Conservation (phyloP, 2,329 filamentous ascomycete genomes). For the Fusarium sp. region DNA sequence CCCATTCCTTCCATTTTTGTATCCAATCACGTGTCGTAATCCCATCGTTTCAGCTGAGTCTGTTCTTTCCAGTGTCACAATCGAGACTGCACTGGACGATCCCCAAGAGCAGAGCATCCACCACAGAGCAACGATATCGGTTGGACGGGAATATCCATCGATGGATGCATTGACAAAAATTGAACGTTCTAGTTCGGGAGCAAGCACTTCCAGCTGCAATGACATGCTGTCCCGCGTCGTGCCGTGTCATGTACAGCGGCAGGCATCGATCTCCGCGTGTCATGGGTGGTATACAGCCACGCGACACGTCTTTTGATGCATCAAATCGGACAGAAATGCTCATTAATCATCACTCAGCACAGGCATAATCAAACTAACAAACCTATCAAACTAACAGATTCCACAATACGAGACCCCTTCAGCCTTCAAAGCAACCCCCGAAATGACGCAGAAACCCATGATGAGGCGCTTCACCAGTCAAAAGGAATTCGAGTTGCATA, state of each 20-base stretch:
- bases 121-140: conserved; percentile 7
- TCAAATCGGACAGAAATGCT: not conserved
- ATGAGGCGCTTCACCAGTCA: not conserved
- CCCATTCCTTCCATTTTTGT: conserved; percentile 7
- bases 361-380: conserved; percentile 2
- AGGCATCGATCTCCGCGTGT: conserved; percentile 15
- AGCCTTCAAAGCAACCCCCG: not conserved
- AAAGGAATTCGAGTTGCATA: conserved; percentile 16
- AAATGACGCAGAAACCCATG: conserved; percentile 24
- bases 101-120: conserved; percentile 15
- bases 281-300: conserved; percentile 3
- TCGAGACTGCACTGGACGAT: conserved; percentile 20
- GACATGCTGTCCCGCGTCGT: conserved; percentile 19
- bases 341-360: not conserved
- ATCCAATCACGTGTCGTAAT: conserved; percentile 37
- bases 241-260: not conserved
- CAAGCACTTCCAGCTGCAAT: conserved; percentile 9
- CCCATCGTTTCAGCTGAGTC: conserved; percentile 40
- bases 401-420: not conserved
- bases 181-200: conserved; percentile 3
- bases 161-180: conserved; percentile 4
- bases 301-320: not conserved
- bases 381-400: conserved; percentile 1
- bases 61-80: conserved; percentile 33
- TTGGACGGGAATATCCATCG: conserved; percentile 1